A percentile compares a stretch with the other conserved stretches of the same genome.
These are phyloP conservation scores for Leishmania arabica DNA, from an alignment of 208 protist genomes.

Conservation along the genomic window DNA sequence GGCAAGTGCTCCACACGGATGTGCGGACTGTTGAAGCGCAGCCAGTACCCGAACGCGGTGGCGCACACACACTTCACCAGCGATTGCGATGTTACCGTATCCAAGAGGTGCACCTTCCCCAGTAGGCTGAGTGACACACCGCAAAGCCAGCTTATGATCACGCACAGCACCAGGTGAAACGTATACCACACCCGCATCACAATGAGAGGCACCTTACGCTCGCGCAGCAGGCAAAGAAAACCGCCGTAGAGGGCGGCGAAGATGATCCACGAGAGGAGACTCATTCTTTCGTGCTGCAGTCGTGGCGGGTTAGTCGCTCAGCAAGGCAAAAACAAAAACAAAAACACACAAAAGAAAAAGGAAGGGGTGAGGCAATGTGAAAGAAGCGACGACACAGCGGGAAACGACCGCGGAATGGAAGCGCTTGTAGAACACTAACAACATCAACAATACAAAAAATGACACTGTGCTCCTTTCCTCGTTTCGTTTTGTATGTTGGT, in stretches of 20 bases:
- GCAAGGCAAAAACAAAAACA: neutral
- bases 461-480: neutral
- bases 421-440: neutral
- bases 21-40: constrained; percentile 59
- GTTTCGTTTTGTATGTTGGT: neutral
- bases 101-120: constrained; percentile 29
- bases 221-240: constrained; percentile 51
- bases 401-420: neutral
- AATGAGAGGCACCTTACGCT: constrained; percentile 46
- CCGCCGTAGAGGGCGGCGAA: constrained; percentile 39
- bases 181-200: constrained; percentile 73
- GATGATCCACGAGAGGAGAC: constrained; percentile 2
- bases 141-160: constrained; percentile 38
- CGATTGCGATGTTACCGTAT: constrained; percentile 29
- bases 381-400: neutral
- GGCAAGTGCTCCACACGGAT: constrained; percentile 64
- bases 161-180: constrained; percentile 39
- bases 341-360: neutral
- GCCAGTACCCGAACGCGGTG: constrained; percentile 45
- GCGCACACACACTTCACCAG: constrained; percentile 45
- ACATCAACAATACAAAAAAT: neutral
- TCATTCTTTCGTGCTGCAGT: neutral
- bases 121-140: constrained; percentile 29
- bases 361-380: neutral
- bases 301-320: too few relatives aligned